Evolutionary conservation across 352 stramenopile species (phyloP).

Genomic region (Pythium rishiriense): DNA sequence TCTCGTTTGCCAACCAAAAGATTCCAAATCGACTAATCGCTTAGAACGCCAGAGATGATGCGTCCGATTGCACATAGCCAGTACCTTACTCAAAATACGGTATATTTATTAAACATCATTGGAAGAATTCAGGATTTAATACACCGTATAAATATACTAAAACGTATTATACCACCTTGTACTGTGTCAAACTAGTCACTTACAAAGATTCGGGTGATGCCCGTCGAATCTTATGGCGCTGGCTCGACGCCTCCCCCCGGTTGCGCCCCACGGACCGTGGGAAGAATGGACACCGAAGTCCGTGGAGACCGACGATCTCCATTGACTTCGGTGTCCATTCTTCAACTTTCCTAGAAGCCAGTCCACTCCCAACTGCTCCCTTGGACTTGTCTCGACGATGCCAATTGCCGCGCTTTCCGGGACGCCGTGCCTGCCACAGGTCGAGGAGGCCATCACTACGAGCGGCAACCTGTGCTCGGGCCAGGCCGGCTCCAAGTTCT

Average conservation of each 20-base stretch:
- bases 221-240: too few relatives aligned
- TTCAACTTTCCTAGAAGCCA: not conserved
- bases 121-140: too few relatives aligned
- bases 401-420: slow-evolving; percentile 3
- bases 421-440: slow-evolving; percentile 13
- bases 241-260: too few relatives aligned
- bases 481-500: slow-evolving; percentile 12
- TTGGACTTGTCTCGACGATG: slow-evolving; percentile 7
- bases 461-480: slow-evolving; percentile 9
- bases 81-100: not conserved
- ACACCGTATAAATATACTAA: too few relatives aligned
- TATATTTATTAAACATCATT: not conserved
- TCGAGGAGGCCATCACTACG: slow-evolving; percentile 1
- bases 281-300: too few relatives aligned
- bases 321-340: not conserved
- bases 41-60: not conserved
- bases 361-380: too few relatives aligned
- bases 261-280: too few relatives aligned
- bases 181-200: too few relatives aligned
- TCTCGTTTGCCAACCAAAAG: not conserved
- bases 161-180: too few relatives aligned
- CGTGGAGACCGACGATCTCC: too few relatives aligned
- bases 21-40: slow-evolving; percentile 19
- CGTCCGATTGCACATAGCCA: slow-evolving; percentile 2
- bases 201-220: too few relatives aligned